Evolutionary conservation across 192 early-diverging fungal species (phyloP), one percentile per base, ranked within the genome.

Genomic region (Coemansia reversa): DNA sequence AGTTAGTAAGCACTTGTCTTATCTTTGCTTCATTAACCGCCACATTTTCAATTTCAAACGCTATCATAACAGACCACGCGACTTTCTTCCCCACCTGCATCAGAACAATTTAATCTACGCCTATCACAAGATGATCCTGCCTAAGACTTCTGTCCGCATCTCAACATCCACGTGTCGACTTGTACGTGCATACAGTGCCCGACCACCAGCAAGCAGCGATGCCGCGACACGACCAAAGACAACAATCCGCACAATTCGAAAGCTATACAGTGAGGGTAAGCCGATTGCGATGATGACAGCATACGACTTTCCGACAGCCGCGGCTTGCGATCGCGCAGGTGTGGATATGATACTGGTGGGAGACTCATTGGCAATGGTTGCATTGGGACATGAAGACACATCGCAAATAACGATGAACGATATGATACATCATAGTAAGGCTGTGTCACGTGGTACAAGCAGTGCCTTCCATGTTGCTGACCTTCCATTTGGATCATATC

Each of bases 311-410:
- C 94, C 97, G 35, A 91, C 93, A 14, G 90, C 88, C 2, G 73
- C 93, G 25, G 84, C 94, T 19, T 89, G 85, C 54, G 96, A 98
- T 56, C 84, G 87, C 35, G 84, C 91, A 0, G 92, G 89, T 16
- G 85, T 95, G 60, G 97, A 99, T 63, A 86, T 93, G 68, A 83
- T 83, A 57, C 85, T 99, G 8, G 94, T 99, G 4, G 97, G 97
- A 19, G 97, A 98, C 74, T 94, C 92, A 2, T 78, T 98, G 54
- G 97, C 94, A 12, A 99, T 99, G 97, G 97, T 99, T 0, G 88
- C 92, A 6, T 78, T 99, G 49, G 97, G 97, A 6, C 88, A 92
- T 71, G 85, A 91, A 19, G 87, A 86, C 28, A 97, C 95, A 9
- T 91, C 90, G 51, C 84, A 84, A 51, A 82, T 96, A 30, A 96